A percentile compares a stretch with the other conserved stretches of the same genome.
Conservation (phyloP, 2,329 filamentous ascomycete species). For the Penicillium sp. region DNA sequence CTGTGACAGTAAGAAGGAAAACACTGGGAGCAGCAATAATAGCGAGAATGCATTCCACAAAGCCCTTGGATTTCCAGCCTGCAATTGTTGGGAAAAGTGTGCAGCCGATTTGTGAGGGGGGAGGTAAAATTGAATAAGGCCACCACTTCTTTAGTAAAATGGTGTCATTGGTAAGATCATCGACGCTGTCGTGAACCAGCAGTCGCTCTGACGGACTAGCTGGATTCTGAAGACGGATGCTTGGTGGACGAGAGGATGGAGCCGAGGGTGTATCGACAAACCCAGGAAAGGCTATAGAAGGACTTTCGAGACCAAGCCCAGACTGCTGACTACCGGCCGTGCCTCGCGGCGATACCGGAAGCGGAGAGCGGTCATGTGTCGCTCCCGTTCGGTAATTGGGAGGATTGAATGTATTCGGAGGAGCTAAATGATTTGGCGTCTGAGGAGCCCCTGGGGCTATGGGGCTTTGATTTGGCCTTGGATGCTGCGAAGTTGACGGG, state of each 20-base stretch:
- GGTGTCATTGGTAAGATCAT: conserved; percentile 41
- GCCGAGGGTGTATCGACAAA: conserved; percentile 59
- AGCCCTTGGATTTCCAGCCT: conserved; percentile 74
- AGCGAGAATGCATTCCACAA: conserved; percentile 80
- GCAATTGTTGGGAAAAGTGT: conserved; percentile 86
- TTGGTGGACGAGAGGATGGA: conserved; percentile 50
- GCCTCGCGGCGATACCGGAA: conserved; percentile 32
- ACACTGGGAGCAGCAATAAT: conserved; percentile 84
- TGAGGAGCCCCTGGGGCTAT: conserved; percentile 23
- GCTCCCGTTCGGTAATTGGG: conserved; percentile 35
- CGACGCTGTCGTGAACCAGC: conserved; percentile 30
- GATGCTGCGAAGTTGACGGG: conserved; percentile 31
- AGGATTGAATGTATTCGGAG: conserved; percentile 39
- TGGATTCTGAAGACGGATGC: conserved; percentile 53
- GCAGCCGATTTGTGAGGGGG: conserved; percentile 66
- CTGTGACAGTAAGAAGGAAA: conserved; percentile 80
- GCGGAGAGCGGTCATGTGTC: conserved; percentile 23
- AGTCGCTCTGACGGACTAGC: conserved; percentile 38
- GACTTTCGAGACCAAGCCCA: conserved; percentile 29
- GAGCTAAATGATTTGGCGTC: conserved; percentile 45
- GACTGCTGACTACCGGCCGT: conserved; percentile 15
- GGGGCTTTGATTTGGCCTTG: conserved; percentile 37
- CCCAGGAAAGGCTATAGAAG: conserved; percentile 64
- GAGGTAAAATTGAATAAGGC: conserved; percentile 71
- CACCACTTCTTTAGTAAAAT: conserved; percentile 64